phyloP scores from a whole-genome alignment of 2,329 filamentous ascomycete species.

The Penicillium hordei region DNA sequence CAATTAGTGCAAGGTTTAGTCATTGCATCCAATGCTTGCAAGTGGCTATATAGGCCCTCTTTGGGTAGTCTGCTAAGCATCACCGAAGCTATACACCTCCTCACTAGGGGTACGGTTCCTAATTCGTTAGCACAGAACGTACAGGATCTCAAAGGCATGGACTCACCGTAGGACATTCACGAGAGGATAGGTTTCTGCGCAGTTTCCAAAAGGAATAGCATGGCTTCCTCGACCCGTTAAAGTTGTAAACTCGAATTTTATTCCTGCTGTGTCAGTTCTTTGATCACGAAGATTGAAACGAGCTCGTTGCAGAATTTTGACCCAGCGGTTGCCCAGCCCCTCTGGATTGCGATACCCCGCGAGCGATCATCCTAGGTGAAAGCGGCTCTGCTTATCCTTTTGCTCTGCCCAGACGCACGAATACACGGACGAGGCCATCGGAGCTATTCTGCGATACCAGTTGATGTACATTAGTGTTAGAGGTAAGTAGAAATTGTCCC shows the following conservation, averaged over 20 bases:
- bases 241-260: not conserved
- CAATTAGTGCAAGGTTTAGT: not conserved
- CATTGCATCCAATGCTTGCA: not conserved
- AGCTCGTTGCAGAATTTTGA: not conserved
- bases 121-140: not conserved
- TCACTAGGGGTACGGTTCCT: not conserved
- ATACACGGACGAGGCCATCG: not conserved
- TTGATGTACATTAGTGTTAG: not conserved
- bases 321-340: not conserved
- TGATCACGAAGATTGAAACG: not conserved
- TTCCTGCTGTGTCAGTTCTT: not conserved
- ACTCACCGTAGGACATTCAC: not conserved
- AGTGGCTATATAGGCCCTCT: too few relatives aligned
- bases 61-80: too few relatives aligned
- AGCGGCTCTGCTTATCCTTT: not conserved
- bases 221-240: fast-evolving
- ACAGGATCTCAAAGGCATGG: not conserved
- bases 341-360: not conserved
- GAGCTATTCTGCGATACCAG: not conserved
- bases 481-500: not conserved
- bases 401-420: not conserved
- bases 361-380: not conserved
- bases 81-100: not conserved
- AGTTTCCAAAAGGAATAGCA: not conserved
- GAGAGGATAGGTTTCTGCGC: not conserved